Percentiles rank a stretch among this genome's conserved stretches.
Evolutionary conservation across 1,284 basidiomycete species (phyloP).

Genomic region (Leccinum subspadiceum): DNA sequence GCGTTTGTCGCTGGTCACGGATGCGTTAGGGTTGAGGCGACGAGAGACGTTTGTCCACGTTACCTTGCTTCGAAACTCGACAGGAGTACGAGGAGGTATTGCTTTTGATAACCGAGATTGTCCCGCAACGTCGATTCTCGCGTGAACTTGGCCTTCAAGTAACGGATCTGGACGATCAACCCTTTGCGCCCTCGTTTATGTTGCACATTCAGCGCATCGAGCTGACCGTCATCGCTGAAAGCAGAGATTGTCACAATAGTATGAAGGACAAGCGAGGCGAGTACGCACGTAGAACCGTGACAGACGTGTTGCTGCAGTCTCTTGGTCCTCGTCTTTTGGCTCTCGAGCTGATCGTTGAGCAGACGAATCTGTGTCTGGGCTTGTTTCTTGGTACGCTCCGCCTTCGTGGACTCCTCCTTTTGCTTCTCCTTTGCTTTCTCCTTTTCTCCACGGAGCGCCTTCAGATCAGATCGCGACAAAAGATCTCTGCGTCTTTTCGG

Average conservation of each 20-base stretch:
- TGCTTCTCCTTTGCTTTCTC: constrained; percentile 47
- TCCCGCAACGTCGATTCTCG: constrained; percentile 83
- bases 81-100: constrained; percentile 68
- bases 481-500: constrained; percentile 67
- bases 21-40: constrained; percentile 3
- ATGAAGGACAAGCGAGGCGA: constrained; percentile 26
- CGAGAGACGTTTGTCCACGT: constrained; percentile 18
- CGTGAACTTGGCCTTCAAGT: constrained; percentile 89
- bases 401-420: constrained; percentile 46
- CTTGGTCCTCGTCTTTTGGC: constrained; percentile 46
- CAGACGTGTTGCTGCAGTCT: constrained; percentile 56
- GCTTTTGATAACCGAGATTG: constrained; percentile 84
- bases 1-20: constrained; percentile 61
- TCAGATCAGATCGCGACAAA: constrained; percentile 65
- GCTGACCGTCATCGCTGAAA: constrained; percentile 45
- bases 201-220: constrained; percentile 59
- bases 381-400: constrained; percentile 64
- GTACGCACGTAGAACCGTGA: constrained; percentile 42
- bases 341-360: constrained; percentile 67
- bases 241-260: neutral
- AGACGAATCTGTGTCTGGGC: constrained; percentile 60
- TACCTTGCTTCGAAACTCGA: constrained; percentile 74
- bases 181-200: constrained; percentile 89
- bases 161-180: constrained; percentile 83
- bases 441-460: constrained; percentile 61